Base-by-base conservation (phyloP, 306 rosid genomes). In the Trifolium pratense region DNA sequence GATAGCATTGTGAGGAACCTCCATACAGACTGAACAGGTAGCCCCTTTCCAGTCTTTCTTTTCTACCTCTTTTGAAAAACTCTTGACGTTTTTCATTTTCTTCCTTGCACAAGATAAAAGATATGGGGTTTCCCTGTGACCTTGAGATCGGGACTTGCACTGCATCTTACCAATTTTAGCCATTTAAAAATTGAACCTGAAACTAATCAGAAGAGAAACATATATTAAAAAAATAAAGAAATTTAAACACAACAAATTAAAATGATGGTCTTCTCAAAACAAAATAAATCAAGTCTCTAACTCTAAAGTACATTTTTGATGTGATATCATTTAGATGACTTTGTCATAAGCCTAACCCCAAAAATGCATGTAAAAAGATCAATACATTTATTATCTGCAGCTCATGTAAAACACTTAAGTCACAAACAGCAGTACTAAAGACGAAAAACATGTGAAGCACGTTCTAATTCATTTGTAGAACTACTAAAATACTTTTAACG, bases 1-100 rank as follows among this genome's bases (percentile, higher is more conserved):
- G 67, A 94, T 96, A 34, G 96, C 96, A 85, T 94, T 94, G 84
- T 94, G 99, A 67, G 99, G 99, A 75, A 79, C 92, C 86, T 94
- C 99, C 96, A 94, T 84, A 70, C 99, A 94, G 61, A 94, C 99
- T 8, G 99, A 90, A 76, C 99, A 94, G 13, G 83, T 90, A 66
- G 85, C 88, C 76, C 86, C 89, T 66, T 87, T 81, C 99, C 97
- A 94, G 40, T 90, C 96, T 68, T 90, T 87, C 86, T 88, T 91
- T 76, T 82, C 92, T 4, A 76, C 75, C 57, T 76, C 82, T 84
- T 79, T 78, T 56, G 80, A 74, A 73, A 78, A 32, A 63, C 80
- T 90, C 86, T 40, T 68, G 31, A 69, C 80, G 73, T 61, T 80
- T 83, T 88, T 89, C 72, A 77, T 20, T 77, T 71, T 74, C 70